Evolutionary conservation across 2,329 filamentous ascomycete species (phyloP), one percentile per base, ranked within the genome.

Genomic region (Plenodomus biglobosus): DNA sequence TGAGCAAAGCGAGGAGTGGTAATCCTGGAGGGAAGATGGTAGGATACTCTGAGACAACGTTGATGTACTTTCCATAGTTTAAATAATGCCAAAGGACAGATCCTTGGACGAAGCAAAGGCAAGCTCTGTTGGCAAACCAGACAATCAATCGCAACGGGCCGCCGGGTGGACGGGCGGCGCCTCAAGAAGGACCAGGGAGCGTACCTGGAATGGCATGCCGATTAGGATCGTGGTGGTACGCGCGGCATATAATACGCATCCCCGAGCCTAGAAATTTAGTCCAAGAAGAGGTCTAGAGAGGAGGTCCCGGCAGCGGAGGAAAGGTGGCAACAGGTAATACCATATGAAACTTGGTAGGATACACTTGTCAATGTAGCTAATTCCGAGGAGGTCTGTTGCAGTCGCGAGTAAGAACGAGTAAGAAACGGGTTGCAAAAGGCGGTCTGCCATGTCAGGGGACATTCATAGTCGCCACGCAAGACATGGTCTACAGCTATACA

Each of bases 111-210:
- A 10, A 3, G 11, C 3, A 32, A 32, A 32, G 27, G 43, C 36
- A 45, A 50, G 54, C 45, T 52, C 53, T 57, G 57, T 55, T 65
- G 55, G 50, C 48, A 57, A 48, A 52, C 27, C 27, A 32, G 52
- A 41, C 64, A 67, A 67, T 60, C 59, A 66, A 46, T 52, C 53
- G 59, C 63, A 63, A 64, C 68, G 66, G 66, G 52, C 66, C 66
- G 67, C 52, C 66, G 68, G 66, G 59, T 61, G 59, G 62, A 62
- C 66, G 68, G 66, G 55, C 62, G 56, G 52, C 49, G 55, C 15
- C 11, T 61, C 49, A 54, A 53, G 61, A 51, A 59, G 45, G 55
- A 40, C 52, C 52, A 57, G 59, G 46, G 55, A 51, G 40, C 48
- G 52, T 38, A 47, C 44, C 55, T 62, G 62, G 61, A 67, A 65